These are phyloP conservation scores for Lepidium sativum DNA, from an alignment of 345 rosid species.

Conservation along the genomic window DNA sequence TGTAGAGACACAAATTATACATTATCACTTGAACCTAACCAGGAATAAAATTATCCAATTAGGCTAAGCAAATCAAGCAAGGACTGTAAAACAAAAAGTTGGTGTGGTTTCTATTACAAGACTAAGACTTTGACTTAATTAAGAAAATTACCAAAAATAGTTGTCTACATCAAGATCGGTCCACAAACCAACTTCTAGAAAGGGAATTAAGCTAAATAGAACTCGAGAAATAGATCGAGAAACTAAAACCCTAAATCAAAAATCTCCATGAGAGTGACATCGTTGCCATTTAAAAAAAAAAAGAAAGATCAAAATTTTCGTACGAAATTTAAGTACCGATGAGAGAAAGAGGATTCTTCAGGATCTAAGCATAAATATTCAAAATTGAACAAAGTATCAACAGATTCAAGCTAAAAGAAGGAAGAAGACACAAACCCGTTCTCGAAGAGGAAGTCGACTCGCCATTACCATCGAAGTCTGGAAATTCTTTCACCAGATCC, in stretches of 20 bases:
- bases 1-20: neutral
- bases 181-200: neutral
- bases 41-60: neutral
- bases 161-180: constrained; percentile 22
- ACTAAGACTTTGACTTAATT: neutral
- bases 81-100: neutral
- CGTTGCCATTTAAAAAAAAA: too few relatives aligned
- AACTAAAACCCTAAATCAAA: constrained; percentile 15
- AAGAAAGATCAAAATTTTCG: too few relatives aligned
- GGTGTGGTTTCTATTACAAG: neutral
- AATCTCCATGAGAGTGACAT: neutral
- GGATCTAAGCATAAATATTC: neutral
- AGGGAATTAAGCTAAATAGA: neutral
- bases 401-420: neutral
- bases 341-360: neutral
- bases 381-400: neutral
- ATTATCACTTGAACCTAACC: neutral
- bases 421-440: constrained; percentile 41
- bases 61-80: neutral
- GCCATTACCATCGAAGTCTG: constrained; percentile 11
- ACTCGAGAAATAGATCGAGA: neutral
- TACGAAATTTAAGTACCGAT: neutral
- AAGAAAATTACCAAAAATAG: neutral
- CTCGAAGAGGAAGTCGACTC: constrained; percentile 49
- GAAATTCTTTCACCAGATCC: neutral